These are phyloP conservation scores for Heritiera littoralis DNA, from an alignment of 345 rosid species.

Conservation along the genomic window DNA sequence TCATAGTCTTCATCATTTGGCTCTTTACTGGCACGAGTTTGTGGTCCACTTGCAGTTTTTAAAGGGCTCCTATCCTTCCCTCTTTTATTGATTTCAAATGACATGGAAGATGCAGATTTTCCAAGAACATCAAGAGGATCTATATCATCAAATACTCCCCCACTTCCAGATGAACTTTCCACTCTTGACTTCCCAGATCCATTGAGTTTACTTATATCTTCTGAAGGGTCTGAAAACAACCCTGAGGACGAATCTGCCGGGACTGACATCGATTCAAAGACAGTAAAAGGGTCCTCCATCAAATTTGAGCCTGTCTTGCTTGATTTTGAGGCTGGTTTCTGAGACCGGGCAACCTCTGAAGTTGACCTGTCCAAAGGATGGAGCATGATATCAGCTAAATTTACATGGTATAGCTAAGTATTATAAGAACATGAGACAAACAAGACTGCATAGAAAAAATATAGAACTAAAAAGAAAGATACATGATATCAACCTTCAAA, in stretches of 20 bases:
- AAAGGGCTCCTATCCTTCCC: constrained; percentile 51
- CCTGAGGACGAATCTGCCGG: constrained; percentile 39
- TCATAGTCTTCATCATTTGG: constrained; percentile 41
- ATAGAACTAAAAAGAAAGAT: background rate
- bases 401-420: background rate
- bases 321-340: constrained; percentile 38
- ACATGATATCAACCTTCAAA: background rate
- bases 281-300: constrained; percentile 64
- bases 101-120: constrained; percentile 47
- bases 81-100: constrained; percentile 46
- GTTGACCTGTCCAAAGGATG: constrained; percentile 47
- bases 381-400: constrained; percentile 12
- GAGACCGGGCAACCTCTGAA: constrained; percentile 43
- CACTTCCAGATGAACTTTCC: constrained; percentile 40
- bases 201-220: constrained; percentile 45
- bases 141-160: constrained; percentile 58
- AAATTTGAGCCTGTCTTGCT: constrained; percentile 40
- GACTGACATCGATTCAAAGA: constrained; percentile 46
- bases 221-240: constrained; percentile 45
- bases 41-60: constrained; percentile 45
- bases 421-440: background rate
- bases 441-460: background rate
- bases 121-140: constrained; percentile 68
- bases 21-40: constrained; percentile 43
- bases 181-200: constrained; percentile 41